Conservation (phyloP, 2,329 filamentous ascomycete genomes). For the Pezizomycotina sp. region DNA sequence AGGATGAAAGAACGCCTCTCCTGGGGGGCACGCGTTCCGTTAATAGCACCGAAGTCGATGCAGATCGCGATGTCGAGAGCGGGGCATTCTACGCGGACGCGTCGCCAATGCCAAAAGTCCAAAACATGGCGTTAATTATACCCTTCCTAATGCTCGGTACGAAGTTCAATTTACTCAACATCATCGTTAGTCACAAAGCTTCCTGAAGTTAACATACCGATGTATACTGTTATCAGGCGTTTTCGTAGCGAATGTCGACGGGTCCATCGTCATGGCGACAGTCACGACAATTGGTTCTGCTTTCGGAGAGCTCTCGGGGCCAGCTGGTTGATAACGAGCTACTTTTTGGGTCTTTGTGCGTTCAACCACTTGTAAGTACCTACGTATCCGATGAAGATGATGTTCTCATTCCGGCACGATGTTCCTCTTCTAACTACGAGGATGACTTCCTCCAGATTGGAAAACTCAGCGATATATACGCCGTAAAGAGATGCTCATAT, state of each 20-base stretch:
- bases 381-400: not conserved
- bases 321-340: constrained; percentile 41
- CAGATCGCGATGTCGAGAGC: too few relatives aligned
- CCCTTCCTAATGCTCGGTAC: too few relatives aligned
- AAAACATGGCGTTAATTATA: too few relatives aligned
- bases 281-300: constrained; percentile 44
- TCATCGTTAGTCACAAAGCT: too few relatives aligned
- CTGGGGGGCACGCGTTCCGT: too few relatives aligned
- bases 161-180: too few relatives aligned
- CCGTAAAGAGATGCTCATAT: constrained; percentile 37
- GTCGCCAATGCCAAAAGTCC: too few relatives aligned
- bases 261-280: constrained; percentile 48
- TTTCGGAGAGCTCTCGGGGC: constrained; percentile 42
- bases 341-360: constrained; percentile 36
- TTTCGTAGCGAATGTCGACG: constrained; percentile 49
- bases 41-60: too few relatives aligned
- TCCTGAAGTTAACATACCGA: too few relatives aligned
- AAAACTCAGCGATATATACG: constrained; percentile 43
- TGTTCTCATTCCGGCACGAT: not conserved
- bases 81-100: too few relatives aligned
- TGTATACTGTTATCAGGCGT: constrained; percentile 34
- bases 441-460: constrained; percentile 31
- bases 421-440: not conserved
- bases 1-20: too few relatives aligned
- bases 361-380: constrained; percentile 36